Percentiles rank a stretch among this genome's conserved stretches.
phyloP scores from a whole-genome alignment of 192 early-diverging fungal species.

The Pilaira anomala region DNA sequence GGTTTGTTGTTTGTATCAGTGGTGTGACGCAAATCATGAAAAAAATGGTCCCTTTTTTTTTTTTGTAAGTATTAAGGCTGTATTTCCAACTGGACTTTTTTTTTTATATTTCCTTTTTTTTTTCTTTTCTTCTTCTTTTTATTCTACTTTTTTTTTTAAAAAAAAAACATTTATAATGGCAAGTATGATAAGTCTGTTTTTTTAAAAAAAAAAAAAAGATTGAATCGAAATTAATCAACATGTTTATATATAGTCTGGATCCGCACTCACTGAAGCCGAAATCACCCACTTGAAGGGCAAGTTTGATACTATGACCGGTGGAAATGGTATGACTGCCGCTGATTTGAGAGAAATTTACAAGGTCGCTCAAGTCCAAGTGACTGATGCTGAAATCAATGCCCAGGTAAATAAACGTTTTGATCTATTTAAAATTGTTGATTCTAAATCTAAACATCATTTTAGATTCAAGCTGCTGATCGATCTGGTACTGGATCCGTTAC shows the following conservation, averaged over 20 bases:
- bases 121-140: too few species aligned
- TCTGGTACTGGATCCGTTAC: slow-evolving; percentile 6
- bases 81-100: too few species aligned
- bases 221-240: too few species aligned
- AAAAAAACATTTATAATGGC: too few species aligned
- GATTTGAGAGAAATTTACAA: slow-evolving; percentile 28
- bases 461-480: slow-evolving; percentile 22
- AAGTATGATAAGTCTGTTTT: too few species aligned
- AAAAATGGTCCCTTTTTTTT: too few species aligned
- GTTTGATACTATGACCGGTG: slow-evolving; percentile 23
- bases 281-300: slow-evolving; percentile 20
- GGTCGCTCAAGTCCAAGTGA: slow-evolving; percentile 19
- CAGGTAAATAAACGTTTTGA: slow-evolving; percentile 21
- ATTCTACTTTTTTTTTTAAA: too few species aligned
- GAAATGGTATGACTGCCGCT: slow-evolving; percentile 26
- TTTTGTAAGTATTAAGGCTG: too few species aligned
- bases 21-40: too few species aligned
- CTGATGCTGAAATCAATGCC: slow-evolving; percentile 21
- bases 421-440: not conserved
- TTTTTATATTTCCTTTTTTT: too few species aligned
- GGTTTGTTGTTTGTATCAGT: too few species aligned
- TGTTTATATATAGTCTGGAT: not conserved
- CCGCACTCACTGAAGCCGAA: slow-evolving; percentile 26
- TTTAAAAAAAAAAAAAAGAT: too few species aligned
- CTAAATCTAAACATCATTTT: not conserved